These are phyloP conservation scores for Termitomyces sp. DNA, from an alignment of 768 basidiomycete genomes.

Conservation along the genomic window DNA sequence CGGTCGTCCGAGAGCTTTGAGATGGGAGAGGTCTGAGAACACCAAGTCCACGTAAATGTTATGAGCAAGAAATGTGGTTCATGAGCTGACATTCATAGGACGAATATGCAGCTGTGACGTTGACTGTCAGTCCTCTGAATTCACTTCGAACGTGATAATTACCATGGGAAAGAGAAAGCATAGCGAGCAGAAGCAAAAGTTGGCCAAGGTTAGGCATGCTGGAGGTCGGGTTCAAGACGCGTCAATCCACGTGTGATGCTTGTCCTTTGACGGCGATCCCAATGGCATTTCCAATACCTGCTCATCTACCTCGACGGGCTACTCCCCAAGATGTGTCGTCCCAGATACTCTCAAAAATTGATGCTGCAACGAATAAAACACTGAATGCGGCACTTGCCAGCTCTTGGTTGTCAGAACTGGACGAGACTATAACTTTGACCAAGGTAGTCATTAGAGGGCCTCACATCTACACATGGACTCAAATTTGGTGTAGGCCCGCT, in stretches of 20 bases:
- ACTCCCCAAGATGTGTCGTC: slow-evolving; percentile 64
- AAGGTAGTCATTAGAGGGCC: slow-evolving; percentile 44
- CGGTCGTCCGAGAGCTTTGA: slow-evolving; percentile 71
- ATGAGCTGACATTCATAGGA: slow-evolving; percentile 66
- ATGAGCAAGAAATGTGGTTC: not conserved
- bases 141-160: slow-evolving; percentile 11
- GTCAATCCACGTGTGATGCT: slow-evolving; percentile 16
- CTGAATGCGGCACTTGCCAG: slow-evolving; percentile 56
- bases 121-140: slow-evolving; percentile 4
- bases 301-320: slow-evolving; percentile 66
- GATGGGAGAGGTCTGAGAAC: slow-evolving; percentile 59
- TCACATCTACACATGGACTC: not conserved
- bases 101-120: slow-evolving; percentile 63
- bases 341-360: slow-evolving; percentile 63
- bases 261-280: slow-evolving; percentile 10
- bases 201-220: slow-evolving; percentile 46
- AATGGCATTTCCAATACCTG: slow-evolving; percentile 75
- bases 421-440: slow-evolving; percentile 63
- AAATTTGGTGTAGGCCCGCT: slow-evolving; percentile 42
- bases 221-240: slow-evolving; percentile 12
- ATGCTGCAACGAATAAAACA: slow-evolving; percentile 51
- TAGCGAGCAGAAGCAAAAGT: slow-evolving; percentile 40
- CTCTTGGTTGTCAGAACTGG: slow-evolving; percentile 70
- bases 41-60: not conserved
- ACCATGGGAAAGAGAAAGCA: slow-evolving; percentile 53